These are phyloP conservation scores for Chaetomium olivaceum DNA, from an alignment of 2,329 filamentous ascomycete species.

Conservation along the genomic window DNA sequence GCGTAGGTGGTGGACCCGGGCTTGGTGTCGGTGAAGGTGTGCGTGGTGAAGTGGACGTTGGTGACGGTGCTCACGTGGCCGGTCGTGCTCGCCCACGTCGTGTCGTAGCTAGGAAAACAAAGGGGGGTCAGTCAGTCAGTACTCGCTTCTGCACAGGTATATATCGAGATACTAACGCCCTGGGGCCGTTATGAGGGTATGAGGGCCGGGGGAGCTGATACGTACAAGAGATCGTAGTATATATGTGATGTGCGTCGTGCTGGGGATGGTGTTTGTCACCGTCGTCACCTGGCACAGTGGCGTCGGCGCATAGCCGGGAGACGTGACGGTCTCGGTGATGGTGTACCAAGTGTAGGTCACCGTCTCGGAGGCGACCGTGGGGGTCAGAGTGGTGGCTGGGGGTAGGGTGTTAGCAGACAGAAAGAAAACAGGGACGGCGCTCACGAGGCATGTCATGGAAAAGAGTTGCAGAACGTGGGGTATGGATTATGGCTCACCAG, in stretches of 20 bases:
- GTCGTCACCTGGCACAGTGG: constrained; percentile 12
- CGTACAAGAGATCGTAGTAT: constrained; percentile 5
- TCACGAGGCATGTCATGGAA: not conserved
- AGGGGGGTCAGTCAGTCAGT: too few species aligned
- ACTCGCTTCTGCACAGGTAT: too few species aligned
- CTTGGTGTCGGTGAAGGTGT: constrained; percentile 11
- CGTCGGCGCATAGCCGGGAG: constrained; percentile 10
- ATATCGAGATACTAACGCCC: too few species aligned
- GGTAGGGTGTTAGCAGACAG: not conserved
- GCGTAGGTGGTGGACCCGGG: constrained; percentile 2
- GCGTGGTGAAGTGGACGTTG: not conserved
- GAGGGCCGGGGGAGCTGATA: not conserved
- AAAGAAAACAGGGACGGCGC: not conserved
- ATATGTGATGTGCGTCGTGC: constrained; percentile 9
- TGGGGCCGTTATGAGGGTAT: too few species aligned
- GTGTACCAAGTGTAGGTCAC: not conserved
- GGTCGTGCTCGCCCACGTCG: constrained; percentile 1
- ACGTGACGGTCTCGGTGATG: constrained; percentile 9
- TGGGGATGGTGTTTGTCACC: constrained; percentile 14
- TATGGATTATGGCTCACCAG: not conserved
- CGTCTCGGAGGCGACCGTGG: not conserved
- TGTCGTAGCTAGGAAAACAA: constrained; percentile 12
- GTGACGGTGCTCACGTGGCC: constrained; percentile 13
- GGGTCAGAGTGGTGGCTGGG: constrained; percentile 6
- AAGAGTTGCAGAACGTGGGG: not conserved